Evolutionary conservation across 2,329 filamentous ascomycete species (phyloP), one percentile per base, ranked within the genome.

Genomic region (Penicillium sumatraense): DNA sequence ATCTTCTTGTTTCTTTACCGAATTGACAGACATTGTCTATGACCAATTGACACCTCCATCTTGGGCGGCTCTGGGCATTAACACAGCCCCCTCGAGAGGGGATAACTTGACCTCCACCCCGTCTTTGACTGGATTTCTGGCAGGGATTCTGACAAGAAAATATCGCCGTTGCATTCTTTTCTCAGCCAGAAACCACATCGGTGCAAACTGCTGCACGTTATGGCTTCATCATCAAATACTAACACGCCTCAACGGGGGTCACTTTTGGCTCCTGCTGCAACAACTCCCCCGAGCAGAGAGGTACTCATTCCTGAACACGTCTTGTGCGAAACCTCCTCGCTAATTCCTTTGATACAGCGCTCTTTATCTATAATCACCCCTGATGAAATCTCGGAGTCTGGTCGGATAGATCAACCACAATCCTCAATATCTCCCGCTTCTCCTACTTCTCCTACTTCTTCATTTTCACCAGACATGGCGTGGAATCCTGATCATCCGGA

Each of bases 401-500:
- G 57, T 36, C 57, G 57, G 10, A 65, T 62, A 57, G 59, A 65
- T 52, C 14, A 50, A 26, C 45, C 55, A 16, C 62, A 60, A n/a
- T 65, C 57, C 26, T 57, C 62, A 23, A 54, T 48, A 14, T 51
- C 54, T 23, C 40, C 42, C 16, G 7, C n/a, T 31, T 63, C 60
- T 24, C 59, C 61, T 14, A 47, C 60, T 45, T 63, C 61, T 20
- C 42, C 42, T 21, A 31, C 42, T 5, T 33, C 44, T 38, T 44
- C 56, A 40, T 33, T 63, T 23, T 65, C 66, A 10, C 63, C 62
- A 40, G 62, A 69, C 29, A 69, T 64, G 64, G 56, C 65, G 5
- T 57, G 59, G 48, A 61, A 60, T 14, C 53, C 54, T 33, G 63
- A 67, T 40, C 52, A 62, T 14, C 53, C 54, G 27, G 63, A 69